phyloP scores from a whole-genome alignment of 495 filamentous ascomycete genomes.

The Xylaria acuta region DNA sequence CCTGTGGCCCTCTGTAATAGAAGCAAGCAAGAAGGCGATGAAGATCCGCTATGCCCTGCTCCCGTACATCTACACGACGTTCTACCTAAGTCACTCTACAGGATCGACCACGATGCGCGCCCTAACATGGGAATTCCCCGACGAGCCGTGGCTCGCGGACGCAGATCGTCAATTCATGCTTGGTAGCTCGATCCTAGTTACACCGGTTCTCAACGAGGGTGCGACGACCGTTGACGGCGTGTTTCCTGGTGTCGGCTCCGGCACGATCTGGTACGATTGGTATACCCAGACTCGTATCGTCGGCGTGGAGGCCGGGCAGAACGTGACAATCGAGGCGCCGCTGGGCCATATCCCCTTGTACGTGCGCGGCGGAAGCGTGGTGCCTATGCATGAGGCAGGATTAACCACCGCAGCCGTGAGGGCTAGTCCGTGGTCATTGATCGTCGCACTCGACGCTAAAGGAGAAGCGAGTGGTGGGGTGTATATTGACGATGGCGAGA shows the following conservation, averaged over 20 bases:
- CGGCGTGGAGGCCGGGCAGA: slow-evolving; percentile 61
- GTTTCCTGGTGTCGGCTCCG: slow-evolving; percentile 72
- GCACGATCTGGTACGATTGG: slow-evolving; percentile 82
- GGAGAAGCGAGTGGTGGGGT: slow-evolving; percentile 69
- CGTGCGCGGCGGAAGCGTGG: slow-evolving; percentile 70
- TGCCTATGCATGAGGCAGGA: slow-evolving; percentile 74
- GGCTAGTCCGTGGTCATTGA: slow-evolving; percentile 71
- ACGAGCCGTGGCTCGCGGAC: slow-evolving; percentile 71
- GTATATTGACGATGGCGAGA: slow-evolving; percentile 87
- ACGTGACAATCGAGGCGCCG: slow-evolving; percentile 75
- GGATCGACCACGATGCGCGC: slow-evolving; percentile 83
- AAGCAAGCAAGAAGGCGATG: slow-evolving; percentile 73
- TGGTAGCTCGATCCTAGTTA: slow-evolving; percentile 71
- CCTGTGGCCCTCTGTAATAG: slow-evolving; percentile 70
- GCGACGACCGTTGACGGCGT: slow-evolving; percentile 73
- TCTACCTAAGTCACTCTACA: slow-evolving; percentile 70
- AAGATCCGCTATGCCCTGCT: slow-evolving; percentile 74
- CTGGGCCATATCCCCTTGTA: slow-evolving; percentile 82
- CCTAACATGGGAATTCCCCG: slow-evolving; percentile 82
- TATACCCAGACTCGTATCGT: slow-evolving; percentile 65
- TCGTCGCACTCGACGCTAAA: slow-evolving; percentile 64
- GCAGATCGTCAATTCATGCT: slow-evolving; percentile 81
- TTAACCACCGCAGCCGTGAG: slow-evolving; percentile 71
- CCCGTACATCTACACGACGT: slow-evolving; percentile 83
- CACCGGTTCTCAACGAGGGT: slow-evolving; percentile 72